These are phyloP conservation scores for Phytophthora megakarya DNA, from an alignment of 352 stramenopile genomes.

Conservation along the genomic window DNA sequence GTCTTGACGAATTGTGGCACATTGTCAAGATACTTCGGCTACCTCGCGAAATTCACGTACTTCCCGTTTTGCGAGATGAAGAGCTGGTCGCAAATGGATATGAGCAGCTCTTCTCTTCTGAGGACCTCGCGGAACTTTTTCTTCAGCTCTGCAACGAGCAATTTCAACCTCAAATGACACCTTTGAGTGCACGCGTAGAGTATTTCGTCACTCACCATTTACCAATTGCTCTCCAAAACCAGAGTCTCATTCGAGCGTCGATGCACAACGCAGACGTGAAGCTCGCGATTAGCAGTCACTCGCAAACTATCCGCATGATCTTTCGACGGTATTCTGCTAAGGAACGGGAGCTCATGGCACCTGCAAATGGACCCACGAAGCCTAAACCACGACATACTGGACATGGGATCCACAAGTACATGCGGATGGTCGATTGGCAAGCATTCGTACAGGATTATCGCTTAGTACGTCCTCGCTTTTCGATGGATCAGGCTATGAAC, in stretches of 20 bases:
- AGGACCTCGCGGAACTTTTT: conserved; percentile 67
- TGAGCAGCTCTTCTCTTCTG: conserved; percentile 64
- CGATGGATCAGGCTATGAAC: conserved; percentile 51
- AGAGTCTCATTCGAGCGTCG: conserved; percentile 57
- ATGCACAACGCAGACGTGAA: conserved; percentile 64
- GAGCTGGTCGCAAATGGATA: conserved; percentile 45
- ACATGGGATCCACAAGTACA: conserved; percentile 64
- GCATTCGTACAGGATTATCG: conserved; percentile 77
- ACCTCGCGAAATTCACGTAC: conserved; percentile 58
- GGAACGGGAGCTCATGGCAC: conserved; percentile 47
- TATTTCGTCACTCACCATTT: conserved; percentile 58
- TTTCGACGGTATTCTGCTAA: conserved; percentile 80
- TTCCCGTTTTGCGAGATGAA: conserved; percentile 61
- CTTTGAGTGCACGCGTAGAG: conserved; percentile 68
- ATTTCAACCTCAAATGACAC: conserved; percentile 58
- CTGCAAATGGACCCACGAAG: conserved; percentile 22
- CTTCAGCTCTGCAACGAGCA: conserved; percentile 81
- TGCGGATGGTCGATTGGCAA: conserved; percentile 71
- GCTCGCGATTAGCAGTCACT: conserved; percentile 56
- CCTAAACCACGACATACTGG: conserved; percentile 21
- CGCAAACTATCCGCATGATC: conserved; percentile 62
- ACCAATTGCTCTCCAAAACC: conserved; percentile 52
- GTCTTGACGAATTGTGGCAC: conserved; percentile 73
- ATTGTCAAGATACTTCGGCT: conserved; percentile 67
- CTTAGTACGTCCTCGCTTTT: conserved; percentile 63